Evolutionary conservation across 2,329 filamentous ascomycete species (phyloP).

Genomic region (Hypoxylon sp.): DNA sequence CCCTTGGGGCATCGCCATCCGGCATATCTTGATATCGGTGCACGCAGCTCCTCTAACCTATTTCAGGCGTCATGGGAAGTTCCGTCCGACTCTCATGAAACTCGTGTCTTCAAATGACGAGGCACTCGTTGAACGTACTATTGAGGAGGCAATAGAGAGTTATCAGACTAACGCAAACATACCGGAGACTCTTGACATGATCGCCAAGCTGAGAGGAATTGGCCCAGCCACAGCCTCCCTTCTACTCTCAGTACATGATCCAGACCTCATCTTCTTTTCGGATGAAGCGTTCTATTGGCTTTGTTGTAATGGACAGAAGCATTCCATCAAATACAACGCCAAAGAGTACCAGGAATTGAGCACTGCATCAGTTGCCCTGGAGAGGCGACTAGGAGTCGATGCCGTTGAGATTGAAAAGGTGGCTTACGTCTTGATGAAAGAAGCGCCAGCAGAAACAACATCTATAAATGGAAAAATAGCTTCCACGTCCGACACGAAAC

Average conservation of each 20-base stretch:
- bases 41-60: constrained; percentile 20
- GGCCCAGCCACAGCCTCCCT: constrained; percentile 86
- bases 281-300: constrained; percentile 85
- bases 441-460: constrained; percentile 37
- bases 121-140: constrained; percentile 62
- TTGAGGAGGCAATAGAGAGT: constrained; percentile 65
- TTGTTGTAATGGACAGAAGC: constrained; percentile 66
- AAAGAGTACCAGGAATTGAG: constrained; percentile 77
- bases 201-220: constrained; percentile 78
- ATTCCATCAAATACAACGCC: constrained; percentile 75
- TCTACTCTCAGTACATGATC: constrained; percentile 75
- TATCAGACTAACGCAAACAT: constrained; percentile 60
- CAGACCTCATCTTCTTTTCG: constrained; percentile 80
- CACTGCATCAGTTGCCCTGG: constrained; percentile 59
- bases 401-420: constrained; percentile 78
- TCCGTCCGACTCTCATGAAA: constrained; percentile 72
- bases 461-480: constrained; percentile 17
- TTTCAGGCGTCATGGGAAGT: constrained; percentile 72
- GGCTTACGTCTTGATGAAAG: constrained; percentile 76
- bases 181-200: constrained; percentile 63
- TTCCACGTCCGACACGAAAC: constrained; percentile 32
- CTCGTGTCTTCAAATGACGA: constrained; percentile 74
- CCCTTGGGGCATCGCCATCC: not conserved
- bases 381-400: constrained; percentile 65
- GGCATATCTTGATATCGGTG: constrained; percentile 14